Evolutionary conservation across 805 yeast genomes (phyloP).

Genomic region (Blastobotrys mokoenaii): DNA sequence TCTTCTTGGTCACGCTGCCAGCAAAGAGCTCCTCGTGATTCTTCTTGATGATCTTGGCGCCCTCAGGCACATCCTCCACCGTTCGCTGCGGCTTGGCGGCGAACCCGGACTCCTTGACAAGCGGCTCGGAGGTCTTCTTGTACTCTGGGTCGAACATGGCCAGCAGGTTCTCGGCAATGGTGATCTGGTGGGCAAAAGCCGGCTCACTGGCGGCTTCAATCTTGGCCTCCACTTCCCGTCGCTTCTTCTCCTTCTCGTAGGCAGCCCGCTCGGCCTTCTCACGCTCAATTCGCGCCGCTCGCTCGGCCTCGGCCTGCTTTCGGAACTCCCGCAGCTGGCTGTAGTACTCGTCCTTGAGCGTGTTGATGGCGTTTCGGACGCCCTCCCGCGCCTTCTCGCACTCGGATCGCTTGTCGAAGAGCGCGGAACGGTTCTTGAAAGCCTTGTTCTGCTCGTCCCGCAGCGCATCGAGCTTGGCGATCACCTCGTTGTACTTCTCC

Average conservation of each 20-base stretch:
- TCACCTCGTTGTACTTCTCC: conserved; percentile 53
- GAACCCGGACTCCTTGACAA: conserved; percentile 27
- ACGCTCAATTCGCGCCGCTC: conserved; percentile 58
- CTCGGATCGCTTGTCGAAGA: conserved; percentile 58
- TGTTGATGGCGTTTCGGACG: conserved; percentile 56
- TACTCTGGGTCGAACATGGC: conserved; percentile 69
- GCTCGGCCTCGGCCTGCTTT: conserved; percentile 59
- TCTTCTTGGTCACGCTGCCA: conserved; percentile 47
- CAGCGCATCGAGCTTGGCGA: conserved; percentile 62
- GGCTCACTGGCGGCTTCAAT: conserved; percentile 65
- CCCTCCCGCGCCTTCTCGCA: conserved; percentile 61
- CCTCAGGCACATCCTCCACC: conserved; percentile 50
- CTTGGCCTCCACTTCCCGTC: conserved; percentile 61
- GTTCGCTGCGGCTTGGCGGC: conserved; percentile 22
- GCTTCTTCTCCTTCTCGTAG: conserved; percentile 40
- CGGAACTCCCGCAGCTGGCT: conserved; percentile 66
- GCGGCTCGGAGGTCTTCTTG: conserved; percentile 42
- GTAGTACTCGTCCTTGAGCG: conserved; percentile 66
- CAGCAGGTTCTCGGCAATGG: conserved; percentile 64
- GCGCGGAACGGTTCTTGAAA: conserved; percentile 55
- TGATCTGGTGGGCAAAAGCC: conserved; percentile 75
- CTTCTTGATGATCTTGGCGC: conserved; percentile 54
- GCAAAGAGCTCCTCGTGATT: conserved; percentile 53
- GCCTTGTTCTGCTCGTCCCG: conserved; percentile 49
- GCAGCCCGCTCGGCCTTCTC: conserved; percentile 54